A percentile compares a stretch with the other conserved stretches of the same genome.
Evolutionary conservation across 169 alveolate species (phyloP).

Genomic region (Plasmodium adleri): DNA sequence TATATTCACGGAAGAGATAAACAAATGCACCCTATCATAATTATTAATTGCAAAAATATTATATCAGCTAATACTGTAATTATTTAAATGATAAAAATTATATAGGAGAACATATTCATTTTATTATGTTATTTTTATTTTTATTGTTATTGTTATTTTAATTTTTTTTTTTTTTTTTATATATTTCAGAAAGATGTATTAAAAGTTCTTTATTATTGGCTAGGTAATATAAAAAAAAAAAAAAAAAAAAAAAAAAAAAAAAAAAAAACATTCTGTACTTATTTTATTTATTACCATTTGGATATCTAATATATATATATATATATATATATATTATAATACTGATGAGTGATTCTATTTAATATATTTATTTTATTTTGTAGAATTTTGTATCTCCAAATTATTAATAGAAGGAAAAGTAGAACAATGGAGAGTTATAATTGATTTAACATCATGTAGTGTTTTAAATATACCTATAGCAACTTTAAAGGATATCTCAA

Average conservation of each 20-base stretch:
- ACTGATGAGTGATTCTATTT: neutral
- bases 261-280: neutral
- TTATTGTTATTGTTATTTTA: neutral
- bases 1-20: conserved; percentile 85
- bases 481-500: conserved; percentile 81
- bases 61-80: conserved; percentile 38
- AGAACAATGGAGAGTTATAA: conserved; percentile 85
- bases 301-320: neutral
- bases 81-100: neutral
- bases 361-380: conserved; percentile 24
- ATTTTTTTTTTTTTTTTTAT: conserved; percentile 1
- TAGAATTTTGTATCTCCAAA: conserved; percentile 78
- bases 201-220: conserved; percentile 57
- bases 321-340: neutral
- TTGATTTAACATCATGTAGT: conserved; percentile 81
- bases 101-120: neutral
- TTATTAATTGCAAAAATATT: conserved; percentile 69
- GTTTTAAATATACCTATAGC: conserved; percentile 80
- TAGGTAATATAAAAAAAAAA: conserved; percentile 18
- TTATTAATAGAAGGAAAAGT: conserved; percentile 82
- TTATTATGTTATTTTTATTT: neutral
- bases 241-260: no score
- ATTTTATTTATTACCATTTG: neutral
- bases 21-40: conserved; percentile 83
- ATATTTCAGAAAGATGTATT: conserved; percentile 54